Percentiles rank a stretch among this genome's conserved stretches.
phyloP scores from a whole-genome alignment of 441 rosid species.

The Macaranga tanarius region DNA sequence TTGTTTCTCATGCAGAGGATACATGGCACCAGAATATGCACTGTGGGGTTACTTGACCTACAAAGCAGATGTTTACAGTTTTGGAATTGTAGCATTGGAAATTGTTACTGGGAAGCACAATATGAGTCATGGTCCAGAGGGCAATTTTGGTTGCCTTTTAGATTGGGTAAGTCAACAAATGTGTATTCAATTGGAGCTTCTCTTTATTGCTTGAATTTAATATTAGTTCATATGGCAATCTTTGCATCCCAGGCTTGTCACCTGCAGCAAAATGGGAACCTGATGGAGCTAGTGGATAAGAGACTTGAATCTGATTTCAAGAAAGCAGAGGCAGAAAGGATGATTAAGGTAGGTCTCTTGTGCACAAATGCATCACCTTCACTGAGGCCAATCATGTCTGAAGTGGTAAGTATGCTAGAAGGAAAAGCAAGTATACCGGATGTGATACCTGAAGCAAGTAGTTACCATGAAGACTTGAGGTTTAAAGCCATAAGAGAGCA shows the following conservation, averaged over 20 bases:
- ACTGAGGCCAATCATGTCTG: conserved; percentile 63
- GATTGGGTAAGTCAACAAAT: conserved; percentile 39
- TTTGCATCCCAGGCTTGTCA: conserved; percentile 43
- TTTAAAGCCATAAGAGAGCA: conserved; percentile 48
- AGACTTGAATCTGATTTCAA: conserved; percentile 43
- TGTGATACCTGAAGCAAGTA: conserved; percentile 28
- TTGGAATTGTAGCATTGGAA: conserved; percentile 61
- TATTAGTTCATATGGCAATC: too few species aligned
- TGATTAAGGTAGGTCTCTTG: conserved; percentile 54
- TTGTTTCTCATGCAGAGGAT: conserved; percentile 38
- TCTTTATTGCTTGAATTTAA: neutral
- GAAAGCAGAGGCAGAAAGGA: conserved; percentile 44
- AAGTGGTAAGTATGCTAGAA: conserved; percentile 67
- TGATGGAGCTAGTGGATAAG: conserved; percentile 52
- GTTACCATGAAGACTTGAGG: conserved; percentile 48
- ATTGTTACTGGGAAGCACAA: conserved; percentile 61
- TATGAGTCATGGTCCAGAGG: conserved; percentile 46
- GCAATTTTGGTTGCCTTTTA: conserved; percentile 55
- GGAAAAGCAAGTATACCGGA: conserved; percentile 42
- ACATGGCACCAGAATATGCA: conserved; percentile 74
- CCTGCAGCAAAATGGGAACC: conserved; percentile 40
- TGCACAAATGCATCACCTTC: conserved; percentile 57
- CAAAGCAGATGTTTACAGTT: conserved; percentile 63
- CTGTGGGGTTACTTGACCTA: conserved; percentile 55
- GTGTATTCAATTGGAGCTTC: neutral